phyloP scores from a whole-genome alignment of 129 eudicot genomes.

The Escallonia rubra region DNA sequence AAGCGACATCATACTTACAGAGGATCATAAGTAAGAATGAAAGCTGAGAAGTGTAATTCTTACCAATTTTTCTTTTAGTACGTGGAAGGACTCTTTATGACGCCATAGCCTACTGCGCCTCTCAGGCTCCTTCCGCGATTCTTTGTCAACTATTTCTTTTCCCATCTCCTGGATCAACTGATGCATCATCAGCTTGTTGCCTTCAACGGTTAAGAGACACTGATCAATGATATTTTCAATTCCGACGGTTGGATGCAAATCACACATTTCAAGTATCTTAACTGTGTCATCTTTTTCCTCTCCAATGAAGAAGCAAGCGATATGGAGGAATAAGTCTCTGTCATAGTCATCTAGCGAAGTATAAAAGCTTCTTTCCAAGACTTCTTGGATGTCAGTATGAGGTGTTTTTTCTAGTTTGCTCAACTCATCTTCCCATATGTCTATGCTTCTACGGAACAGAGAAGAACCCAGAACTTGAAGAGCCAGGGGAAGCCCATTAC shows the following conservation, averaged over 20 bases:
- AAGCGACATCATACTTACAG: no score
- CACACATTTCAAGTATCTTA: neutral
- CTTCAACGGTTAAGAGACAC: neutral
- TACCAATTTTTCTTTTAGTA: neutral
- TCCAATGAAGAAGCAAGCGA: neutral
- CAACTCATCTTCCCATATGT: neutral
- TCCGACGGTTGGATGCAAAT: neutral
- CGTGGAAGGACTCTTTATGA: neutral
- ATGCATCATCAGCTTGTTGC: slow-evolving; percentile 3
- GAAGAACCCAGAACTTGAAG: neutral
- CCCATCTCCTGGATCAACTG: neutral
- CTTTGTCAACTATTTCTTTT: neutral
- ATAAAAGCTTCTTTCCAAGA: neutral
- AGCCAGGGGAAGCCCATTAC: neutral
- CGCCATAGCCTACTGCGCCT: neutral
- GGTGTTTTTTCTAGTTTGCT: neutral
- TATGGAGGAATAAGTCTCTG: neutral
- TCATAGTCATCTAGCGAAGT: neutral
- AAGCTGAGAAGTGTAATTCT: neutral
- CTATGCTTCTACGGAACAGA: neutral
- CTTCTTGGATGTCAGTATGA: neutral
- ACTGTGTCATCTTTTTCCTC: neutral
- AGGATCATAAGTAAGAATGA: neutral
- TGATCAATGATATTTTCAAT: neutral
- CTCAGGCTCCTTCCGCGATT: neutral